Evolutionary conservation across 208 protist species (phyloP).

Genomic region (Trypanosoma avium): DNA sequence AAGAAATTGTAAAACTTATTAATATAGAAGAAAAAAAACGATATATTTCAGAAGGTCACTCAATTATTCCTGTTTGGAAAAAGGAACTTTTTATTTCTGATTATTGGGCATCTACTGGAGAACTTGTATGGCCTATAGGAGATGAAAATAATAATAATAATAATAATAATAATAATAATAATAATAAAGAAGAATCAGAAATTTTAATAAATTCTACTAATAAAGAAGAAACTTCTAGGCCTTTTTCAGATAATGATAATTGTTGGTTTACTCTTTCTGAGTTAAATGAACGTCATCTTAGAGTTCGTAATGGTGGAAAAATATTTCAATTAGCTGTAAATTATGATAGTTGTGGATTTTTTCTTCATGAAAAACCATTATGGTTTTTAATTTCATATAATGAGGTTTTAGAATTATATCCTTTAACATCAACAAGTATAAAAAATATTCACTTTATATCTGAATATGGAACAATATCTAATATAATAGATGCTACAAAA

Average conservation of each 20-base stretch:
- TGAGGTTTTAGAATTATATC: slow-evolving; percentile 10
- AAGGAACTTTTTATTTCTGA: neutral
- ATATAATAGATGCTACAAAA: neutral
- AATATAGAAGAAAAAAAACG: neutral
- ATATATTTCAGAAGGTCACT: neutral
- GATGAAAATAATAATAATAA: too few relatives aligned
- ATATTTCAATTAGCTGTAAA: slow-evolving; percentile 3
- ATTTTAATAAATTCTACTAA: too few relatives aligned
- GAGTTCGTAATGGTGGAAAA: slow-evolving; percentile 2
- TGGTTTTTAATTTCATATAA: slow-evolving; percentile 17
- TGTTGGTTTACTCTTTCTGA: slow-evolving; percentile 23
- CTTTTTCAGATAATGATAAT: neutral
- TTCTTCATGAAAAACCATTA: slow-evolving; percentile 17
- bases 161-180: neutral
- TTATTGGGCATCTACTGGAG: slow-evolving; percentile 20
- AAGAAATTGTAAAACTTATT: neutral
- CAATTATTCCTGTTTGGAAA: neutral
- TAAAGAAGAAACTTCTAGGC: neutral
- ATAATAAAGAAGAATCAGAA: neutral
- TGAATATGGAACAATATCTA: neutral
- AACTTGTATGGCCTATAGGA: neutral
- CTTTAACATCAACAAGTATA: neutral
- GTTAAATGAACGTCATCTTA: slow-evolving; percentile 1
- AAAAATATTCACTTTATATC: neutral
- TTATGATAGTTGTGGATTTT: slow-evolving; percentile 25